phyloP scores from a whole-genome alignment of 2,329 filamentous ascomycete species.

The Aspergillus candidus region DNA sequence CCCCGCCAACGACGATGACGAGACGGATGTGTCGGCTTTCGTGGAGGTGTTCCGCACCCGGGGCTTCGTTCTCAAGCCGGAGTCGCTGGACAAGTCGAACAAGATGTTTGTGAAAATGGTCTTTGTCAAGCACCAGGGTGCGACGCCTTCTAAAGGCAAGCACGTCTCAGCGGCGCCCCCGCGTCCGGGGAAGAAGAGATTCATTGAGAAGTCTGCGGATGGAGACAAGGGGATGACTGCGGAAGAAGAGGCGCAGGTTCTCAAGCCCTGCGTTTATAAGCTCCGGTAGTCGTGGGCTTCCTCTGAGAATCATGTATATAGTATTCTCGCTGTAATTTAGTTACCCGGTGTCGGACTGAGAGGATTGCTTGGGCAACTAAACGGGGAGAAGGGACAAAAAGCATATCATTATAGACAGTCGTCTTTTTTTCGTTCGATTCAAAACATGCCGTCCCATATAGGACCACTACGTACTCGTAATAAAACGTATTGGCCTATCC shows the following conservation, averaged over 20 bases:
- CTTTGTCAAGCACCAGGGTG: slow-evolving; percentile 69
- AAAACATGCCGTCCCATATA: slow-evolving; percentile 15
- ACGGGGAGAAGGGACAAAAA: neutral
- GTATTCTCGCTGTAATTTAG: slow-evolving; percentile 3
- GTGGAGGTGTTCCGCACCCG: slow-evolving; percentile 72
- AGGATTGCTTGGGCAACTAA: neutral
- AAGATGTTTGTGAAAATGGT: slow-evolving; percentile 99
- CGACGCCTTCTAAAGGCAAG: slow-evolving; percentile 68
- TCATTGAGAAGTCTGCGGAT: slow-evolving; percentile 52
- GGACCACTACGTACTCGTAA: slow-evolving; percentile 10
- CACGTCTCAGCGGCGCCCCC: slow-evolving; percentile 41
- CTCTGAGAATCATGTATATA: neutral
- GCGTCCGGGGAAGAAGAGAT: slow-evolving; percentile 43
- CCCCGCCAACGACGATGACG: slow-evolving; percentile 51
- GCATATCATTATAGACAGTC: slow-evolving; percentile 16
- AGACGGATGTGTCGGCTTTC: slow-evolving; percentile 84
- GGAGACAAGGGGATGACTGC: slow-evolving; percentile 51
- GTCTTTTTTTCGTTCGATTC: slow-evolving; percentile 26
- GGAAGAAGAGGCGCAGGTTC: slow-evolving; percentile 60
- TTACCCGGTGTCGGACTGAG: slow-evolving; percentile 3
- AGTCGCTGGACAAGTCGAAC: slow-evolving; percentile 73
- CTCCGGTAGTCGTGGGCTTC: slow-evolving; percentile 52
- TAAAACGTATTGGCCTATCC: slow-evolving; percentile 11
- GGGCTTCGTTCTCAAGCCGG: slow-evolving; percentile 76
- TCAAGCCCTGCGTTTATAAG: slow-evolving; percentile 98